phyloP scores from a whole-genome alignment of 805 yeast genomes.

The Blastobotrys muscicola region DNA sequence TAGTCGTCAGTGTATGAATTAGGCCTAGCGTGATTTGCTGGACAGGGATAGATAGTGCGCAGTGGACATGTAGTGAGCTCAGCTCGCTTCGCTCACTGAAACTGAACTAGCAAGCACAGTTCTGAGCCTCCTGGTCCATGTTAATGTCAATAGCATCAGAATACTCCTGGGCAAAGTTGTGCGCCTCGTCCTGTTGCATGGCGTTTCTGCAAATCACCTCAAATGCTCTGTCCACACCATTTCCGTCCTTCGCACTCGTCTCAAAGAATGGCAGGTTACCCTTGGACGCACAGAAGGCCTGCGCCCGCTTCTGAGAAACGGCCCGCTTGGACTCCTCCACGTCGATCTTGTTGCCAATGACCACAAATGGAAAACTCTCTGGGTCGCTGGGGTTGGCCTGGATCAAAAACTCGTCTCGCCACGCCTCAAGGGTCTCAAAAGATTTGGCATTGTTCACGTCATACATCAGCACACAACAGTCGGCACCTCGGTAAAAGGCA shows the following conservation, averaged over 20 bases:
- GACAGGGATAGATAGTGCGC: too few species aligned
- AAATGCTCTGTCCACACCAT: slow-evolving; percentile 90
- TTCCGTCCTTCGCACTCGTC: slow-evolving; percentile 95
- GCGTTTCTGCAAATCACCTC: slow-evolving; percentile 95
- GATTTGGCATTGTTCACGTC: slow-evolving; percentile 94
- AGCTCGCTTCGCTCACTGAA: too few species aligned
- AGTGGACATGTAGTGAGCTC: too few species aligned
- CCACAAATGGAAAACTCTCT: slow-evolving; percentile 90
- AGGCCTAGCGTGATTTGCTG: too few species aligned
- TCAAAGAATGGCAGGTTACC: slow-evolving; percentile 89
- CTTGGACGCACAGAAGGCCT: slow-evolving; percentile 48
- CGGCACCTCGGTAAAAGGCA: slow-evolving; percentile 96
- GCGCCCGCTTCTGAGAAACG: slow-evolving; percentile 51
- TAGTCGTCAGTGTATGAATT: too few species aligned
- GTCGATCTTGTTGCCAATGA: slow-evolving; percentile 90
- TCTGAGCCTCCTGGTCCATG: slow-evolving; percentile 68
- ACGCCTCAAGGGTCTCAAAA: slow-evolving; percentile 75
- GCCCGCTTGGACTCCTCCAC: slow-evolving; percentile 84
- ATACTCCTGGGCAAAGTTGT: slow-evolving; percentile 86
- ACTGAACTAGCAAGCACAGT: slow-evolving; percentile 70
- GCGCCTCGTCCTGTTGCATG: slow-evolving; percentile 85
- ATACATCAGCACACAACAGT: slow-evolving; percentile 91
- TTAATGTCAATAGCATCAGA: slow-evolving; percentile 94
- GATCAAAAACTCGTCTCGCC: slow-evolving; percentile 93
- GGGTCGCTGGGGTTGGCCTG: slow-evolving; percentile 93